These are phyloP conservation scores for Sporothrix curviconia DNA, from an alignment of 2,329 filamentous ascomycete species.

Conservation along the genomic window DNA sequence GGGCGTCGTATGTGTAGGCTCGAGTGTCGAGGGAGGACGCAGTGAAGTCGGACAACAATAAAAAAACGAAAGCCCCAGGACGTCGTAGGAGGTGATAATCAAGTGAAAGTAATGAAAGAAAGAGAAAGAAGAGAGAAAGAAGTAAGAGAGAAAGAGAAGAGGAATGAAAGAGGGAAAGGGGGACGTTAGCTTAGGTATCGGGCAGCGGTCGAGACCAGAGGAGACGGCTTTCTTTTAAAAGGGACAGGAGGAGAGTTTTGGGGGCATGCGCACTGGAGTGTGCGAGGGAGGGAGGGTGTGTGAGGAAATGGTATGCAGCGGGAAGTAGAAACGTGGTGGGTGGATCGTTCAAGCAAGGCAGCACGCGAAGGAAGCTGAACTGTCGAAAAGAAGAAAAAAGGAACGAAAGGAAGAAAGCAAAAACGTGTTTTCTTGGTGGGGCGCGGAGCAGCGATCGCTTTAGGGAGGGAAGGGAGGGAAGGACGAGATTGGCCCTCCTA, in stretches of 20 bases:
- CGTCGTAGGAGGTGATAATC: no score
- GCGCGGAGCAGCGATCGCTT: slow-evolving; percentile 8
- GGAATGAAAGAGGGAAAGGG: background rate
- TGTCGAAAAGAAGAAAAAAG: background rate
- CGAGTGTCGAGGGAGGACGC: no score
- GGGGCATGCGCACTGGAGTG: background rate
- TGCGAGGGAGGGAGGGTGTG: background rate
- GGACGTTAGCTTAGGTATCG: slow-evolving; percentile 1
- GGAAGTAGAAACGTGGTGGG: slow-evolving; percentile 15
- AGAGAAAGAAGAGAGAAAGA: background rate
- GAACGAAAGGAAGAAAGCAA: background rate
- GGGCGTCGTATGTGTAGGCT: background rate
- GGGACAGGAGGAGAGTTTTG: background rate
- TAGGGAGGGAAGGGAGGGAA: slow-evolving; percentile 1
- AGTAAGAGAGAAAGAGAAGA: background rate
- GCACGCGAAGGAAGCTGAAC: slow-evolving; percentile 11
- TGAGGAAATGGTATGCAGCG: background rate
- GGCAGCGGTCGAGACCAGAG: slow-evolving; percentile 7
- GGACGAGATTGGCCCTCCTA: slow-evolving; percentile 1
- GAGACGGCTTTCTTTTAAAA: slow-evolving; percentile 1
- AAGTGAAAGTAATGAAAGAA: no score
- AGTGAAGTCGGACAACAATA: no score
- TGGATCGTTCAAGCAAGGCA: slow-evolving; percentile 14
- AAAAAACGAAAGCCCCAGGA: no score
- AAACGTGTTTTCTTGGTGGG: slow-evolving; percentile 14